phyloP scores from a whole-genome alignment of 768 basidiomycete species.

The Strobilomyces confusus region DNA sequence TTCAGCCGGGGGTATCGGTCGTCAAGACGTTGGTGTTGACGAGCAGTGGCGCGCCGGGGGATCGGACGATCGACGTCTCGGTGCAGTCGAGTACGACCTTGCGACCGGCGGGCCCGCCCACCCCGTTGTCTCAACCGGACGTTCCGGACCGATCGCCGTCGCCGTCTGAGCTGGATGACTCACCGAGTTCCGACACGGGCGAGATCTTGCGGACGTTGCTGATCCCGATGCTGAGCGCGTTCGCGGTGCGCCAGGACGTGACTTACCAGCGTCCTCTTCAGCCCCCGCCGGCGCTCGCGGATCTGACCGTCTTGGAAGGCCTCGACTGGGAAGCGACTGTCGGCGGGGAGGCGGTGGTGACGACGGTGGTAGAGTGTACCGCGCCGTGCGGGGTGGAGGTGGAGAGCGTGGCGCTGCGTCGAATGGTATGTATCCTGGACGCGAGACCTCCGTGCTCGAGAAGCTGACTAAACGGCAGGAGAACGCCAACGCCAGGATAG shows the following conservation, averaged over 20 bases:
- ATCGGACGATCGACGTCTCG: conserved; percentile 78
- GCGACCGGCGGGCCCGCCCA: background rate
- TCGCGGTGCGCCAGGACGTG: conserved; percentile 52
- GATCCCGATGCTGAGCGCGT: conserved; percentile 62
- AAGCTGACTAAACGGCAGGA: conserved; percentile 31
- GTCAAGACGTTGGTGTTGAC: conserved; percentile 62
- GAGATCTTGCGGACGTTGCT: conserved; percentile 67
- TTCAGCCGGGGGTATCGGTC: conserved; percentile 54
- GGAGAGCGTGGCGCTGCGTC: conserved; percentile 43
- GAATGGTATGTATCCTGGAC: conserved; percentile 38
- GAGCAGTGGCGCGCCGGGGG: conserved; percentile 60
- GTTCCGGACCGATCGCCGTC: background rate
- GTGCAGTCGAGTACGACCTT: conserved; percentile 52
- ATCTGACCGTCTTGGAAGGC: conserved; percentile 51
- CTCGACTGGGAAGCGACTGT: conserved; percentile 44
- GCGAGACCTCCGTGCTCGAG: too few species aligned
- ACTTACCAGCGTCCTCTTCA: conserved; percentile 46
- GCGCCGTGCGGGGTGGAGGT: conserved; percentile 58
- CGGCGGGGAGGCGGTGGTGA: conserved; percentile 57
- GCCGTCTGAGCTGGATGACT: conserved; percentile 1
- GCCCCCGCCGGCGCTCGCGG: conserved; percentile 44
- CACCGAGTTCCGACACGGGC: conserved; percentile 24
- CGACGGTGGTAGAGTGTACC: conserved; percentile 45
- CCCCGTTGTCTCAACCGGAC: conserved; percentile 2
- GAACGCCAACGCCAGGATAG: conserved; percentile 41